These are phyloP conservation scores for Sicyos baderoa DNA, from an alignment of 306 rosid species.

Conservation along the genomic window DNA sequence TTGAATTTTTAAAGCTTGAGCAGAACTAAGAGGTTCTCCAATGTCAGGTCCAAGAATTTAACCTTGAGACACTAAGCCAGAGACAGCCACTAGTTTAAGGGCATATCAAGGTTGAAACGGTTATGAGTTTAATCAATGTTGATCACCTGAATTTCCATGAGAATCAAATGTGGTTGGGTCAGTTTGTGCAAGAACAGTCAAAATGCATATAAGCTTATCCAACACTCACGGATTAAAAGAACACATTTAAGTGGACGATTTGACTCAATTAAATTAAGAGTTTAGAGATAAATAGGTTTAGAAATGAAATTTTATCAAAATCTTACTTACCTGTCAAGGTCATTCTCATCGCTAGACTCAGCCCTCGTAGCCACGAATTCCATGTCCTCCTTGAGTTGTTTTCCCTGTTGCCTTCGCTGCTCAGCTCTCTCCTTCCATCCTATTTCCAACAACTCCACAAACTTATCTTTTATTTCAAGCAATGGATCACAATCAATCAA, in stretches of 20 bases:
- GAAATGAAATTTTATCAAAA: not conserved
- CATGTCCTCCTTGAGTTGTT: slow-evolving; percentile 38
- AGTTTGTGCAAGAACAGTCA: no score
- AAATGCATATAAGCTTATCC: no score
- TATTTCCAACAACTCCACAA: slow-evolving; percentile 62
- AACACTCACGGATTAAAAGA: no score
- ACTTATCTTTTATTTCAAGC: slow-evolving; percentile 58
- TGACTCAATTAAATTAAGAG: not conserved
- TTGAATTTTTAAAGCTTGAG: no score
- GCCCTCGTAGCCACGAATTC: slow-evolving; percentile 33
- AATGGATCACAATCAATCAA: slow-evolving; percentile 66
- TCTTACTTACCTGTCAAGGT: slow-evolving; percentile 16
- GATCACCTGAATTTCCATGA: no score
- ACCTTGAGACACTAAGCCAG: no score
- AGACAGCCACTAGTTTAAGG: no score
- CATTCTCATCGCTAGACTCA: not conserved
- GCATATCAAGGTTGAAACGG: no score
- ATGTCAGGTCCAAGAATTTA: no score
- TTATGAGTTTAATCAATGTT: no score
- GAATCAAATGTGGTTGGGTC: no score
- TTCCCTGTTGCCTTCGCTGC: slow-evolving; percentile 35
- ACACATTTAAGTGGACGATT: not conserved
- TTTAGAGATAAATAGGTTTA: not conserved
- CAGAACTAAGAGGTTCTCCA: no score
- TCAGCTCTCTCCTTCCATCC: slow-evolving; percentile 65